Base-by-base conservation (phyloP, 805 yeast species). In the Scheffersomyces amazonensis region DNA sequence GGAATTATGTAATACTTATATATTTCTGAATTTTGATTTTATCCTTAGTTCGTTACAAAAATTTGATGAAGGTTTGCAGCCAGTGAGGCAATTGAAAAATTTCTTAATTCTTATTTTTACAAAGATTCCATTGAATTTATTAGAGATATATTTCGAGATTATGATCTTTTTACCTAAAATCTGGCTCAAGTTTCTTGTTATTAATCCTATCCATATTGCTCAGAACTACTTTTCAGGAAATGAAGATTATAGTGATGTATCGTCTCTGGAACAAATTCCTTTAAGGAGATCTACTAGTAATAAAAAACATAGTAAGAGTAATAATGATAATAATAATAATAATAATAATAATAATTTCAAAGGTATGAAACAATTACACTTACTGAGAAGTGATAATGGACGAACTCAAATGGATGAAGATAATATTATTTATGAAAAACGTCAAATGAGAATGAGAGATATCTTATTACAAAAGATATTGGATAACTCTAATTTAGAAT, bases 161-260 rank as follows among this genome's bases (percentile, higher is more conserved):
- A 16, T 39, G 12, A 35, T 55, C 9, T 54, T 55, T 28, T 6
- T 58, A 10, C 63, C 64, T 3, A 45, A 39, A 31, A 33, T 56
- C 5, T 18, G 54, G 13, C n/a, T 55, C 9, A 49, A 48, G 24
- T 41, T 45, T 11, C 40, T 49, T 16, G 23, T 51, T 4, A 17
- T 43, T 8, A 44, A 51, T 41, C 53, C 58, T 6, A n/a, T 49
- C 4, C 22, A 37, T 28, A 25, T 35, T 16, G 22, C 20, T 34
- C 41, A 19, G 22, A 27, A 37, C 15, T 11, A 9, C 10, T n/a
- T 27, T 6, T 13, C 15, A 4, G 30, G 30, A 13, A 23, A 11
- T 23, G 23, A 10, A 7, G 23, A 10, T 20, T 20, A 20, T 20
- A 10, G 23, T 20, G 10, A 20, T 20, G 23, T n/a, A n/a, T n/a